phyloP scores from a whole-genome alignment of 495 filamentous ascomycete species.

The Ramalina peruviana region DNA sequence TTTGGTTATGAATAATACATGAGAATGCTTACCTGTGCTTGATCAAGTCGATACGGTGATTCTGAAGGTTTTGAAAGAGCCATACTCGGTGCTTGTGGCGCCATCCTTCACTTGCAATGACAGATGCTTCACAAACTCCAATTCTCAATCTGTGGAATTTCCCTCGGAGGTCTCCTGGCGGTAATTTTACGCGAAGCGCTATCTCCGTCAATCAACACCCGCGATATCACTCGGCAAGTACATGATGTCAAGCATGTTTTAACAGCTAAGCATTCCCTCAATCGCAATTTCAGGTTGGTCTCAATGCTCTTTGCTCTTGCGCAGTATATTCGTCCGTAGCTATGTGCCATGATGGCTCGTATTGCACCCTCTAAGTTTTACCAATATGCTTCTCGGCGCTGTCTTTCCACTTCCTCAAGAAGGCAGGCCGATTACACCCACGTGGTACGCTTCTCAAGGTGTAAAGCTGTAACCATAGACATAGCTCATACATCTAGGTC shows the following conservation, averaged over 20 bases:
- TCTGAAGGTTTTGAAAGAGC: constrained; percentile 37
- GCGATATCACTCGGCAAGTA: too few species aligned
- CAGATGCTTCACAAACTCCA: background rate
- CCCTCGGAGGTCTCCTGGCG: background rate
- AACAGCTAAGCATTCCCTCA: too few species aligned
- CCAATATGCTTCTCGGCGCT: background rate
- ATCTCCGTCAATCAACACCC: too few species aligned
- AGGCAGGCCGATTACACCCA: constrained; percentile 1
- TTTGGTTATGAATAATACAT: background rate
- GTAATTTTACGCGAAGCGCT: constrained; percentile 2
- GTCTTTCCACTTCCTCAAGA: background rate
- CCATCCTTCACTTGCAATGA: constrained; percentile 11
- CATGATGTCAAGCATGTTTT: too few species aligned
- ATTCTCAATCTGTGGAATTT: background rate
- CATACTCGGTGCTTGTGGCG: constrained; percentile 29
- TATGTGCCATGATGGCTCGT: background rate
- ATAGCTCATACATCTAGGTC: constrained; percentile 34
- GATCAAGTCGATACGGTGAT: constrained; percentile 53
- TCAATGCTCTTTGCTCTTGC: too few species aligned
- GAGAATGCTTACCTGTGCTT: constrained; percentile 36
- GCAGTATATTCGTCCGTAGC: too few species aligned
- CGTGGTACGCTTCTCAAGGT: background rate
- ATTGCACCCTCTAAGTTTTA: background rate
- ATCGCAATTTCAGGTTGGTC: too few species aligned
- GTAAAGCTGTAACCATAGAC: background rate